Percentiles rank a stretch among this genome's conserved stretches.
Conservation (phyloP, 192 early-diverging fungal species). For the Entomortierella lignicola region DNA sequence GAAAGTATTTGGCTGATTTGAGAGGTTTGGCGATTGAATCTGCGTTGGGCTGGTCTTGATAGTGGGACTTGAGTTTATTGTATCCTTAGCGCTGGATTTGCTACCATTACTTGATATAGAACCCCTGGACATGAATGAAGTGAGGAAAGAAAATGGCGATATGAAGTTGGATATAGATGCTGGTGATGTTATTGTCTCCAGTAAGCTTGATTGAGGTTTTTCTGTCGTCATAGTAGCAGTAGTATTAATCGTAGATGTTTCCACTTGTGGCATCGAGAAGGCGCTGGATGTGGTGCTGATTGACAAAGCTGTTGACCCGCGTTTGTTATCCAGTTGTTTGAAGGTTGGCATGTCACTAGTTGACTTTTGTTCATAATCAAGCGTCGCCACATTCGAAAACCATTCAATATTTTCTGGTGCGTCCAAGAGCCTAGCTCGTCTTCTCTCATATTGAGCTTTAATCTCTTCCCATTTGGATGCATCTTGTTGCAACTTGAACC, state of each 20-base stretch:
- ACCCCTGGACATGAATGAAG: not conserved
- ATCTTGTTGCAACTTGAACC: conserved; percentile 26
- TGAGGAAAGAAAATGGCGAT: not conserved
- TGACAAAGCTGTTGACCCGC: not conserved
- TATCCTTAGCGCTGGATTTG: not conserved
- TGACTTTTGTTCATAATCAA: too few relatives aligned
- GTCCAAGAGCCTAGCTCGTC: conserved; percentile 10
- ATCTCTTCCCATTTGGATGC: conserved; percentile 39
- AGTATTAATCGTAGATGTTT: not conserved
- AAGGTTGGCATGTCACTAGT: too few relatives aligned
- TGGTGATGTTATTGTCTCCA: not conserved
- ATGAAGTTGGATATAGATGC: not conserved
- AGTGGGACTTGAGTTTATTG: not conserved
- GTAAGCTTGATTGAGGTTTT: not conserved
- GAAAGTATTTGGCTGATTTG: not conserved
- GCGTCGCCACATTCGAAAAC: not conserved
- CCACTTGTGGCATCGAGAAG: not conserved
- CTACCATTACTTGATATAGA: not conserved
- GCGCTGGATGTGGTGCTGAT: not conserved
- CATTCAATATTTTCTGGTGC: conserved; percentile 20
- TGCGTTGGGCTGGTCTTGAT: not conserved
- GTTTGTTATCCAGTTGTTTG: not conserved
- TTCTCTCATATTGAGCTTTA: conserved; percentile 22
- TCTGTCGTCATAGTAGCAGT: not conserved
- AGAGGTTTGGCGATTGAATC: not conserved